Percentiles rank a stretch among this genome's conserved stretches.
Evolutionary conservation across 345 rosid species (phyloP).

Genomic region (Dovyalis caffra): DNA sequence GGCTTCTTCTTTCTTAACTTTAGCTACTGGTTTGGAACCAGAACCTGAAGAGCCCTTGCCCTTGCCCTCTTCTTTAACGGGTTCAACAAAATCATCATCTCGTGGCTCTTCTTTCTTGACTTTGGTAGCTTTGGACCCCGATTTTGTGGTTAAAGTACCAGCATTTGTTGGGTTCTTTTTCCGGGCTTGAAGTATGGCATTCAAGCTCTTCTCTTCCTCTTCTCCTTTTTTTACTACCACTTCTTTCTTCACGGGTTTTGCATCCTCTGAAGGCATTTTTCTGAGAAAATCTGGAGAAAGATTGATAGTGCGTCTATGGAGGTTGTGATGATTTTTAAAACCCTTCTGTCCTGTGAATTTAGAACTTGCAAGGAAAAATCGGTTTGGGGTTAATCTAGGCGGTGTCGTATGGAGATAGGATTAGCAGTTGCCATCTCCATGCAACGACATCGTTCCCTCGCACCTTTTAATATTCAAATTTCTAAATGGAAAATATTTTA

Average conservation of each 20-base stretch:
- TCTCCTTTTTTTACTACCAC: slow-evolving; percentile 25
- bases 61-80: slow-evolving; percentile 7
- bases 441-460: not conserved
- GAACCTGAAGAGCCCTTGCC: slow-evolving; percentile 26
- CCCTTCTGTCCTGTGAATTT: no score
- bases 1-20: slow-evolving; percentile 39
- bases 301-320: not conserved
- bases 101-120: slow-evolving; percentile 49
- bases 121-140: slow-evolving; percentile 27
- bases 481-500: not conserved
- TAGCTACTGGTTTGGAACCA: slow-evolving; percentile 29
- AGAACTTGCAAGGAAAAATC: not conserved
- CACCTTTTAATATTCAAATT: not conserved
- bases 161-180: slow-evolving; percentile 49
- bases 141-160: slow-evolving; percentile 30
- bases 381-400: not conserved
- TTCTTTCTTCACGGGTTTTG: slow-evolving; percentile 32
- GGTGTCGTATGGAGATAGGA: not conserved
- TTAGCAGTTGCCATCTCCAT: not conserved
- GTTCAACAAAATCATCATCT: slow-evolving; percentile 15
- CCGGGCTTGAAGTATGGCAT: slow-evolving; percentile 41
- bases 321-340: not conserved
- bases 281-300: not conserved
- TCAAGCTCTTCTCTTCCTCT: slow-evolving; percentile 46
- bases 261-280: slow-evolving; percentile 63